Evolutionary conservation across 441 rosid species (phyloP), one percentile per base, ranked within the genome.

Genomic region (Erodium moschatum): DNA sequence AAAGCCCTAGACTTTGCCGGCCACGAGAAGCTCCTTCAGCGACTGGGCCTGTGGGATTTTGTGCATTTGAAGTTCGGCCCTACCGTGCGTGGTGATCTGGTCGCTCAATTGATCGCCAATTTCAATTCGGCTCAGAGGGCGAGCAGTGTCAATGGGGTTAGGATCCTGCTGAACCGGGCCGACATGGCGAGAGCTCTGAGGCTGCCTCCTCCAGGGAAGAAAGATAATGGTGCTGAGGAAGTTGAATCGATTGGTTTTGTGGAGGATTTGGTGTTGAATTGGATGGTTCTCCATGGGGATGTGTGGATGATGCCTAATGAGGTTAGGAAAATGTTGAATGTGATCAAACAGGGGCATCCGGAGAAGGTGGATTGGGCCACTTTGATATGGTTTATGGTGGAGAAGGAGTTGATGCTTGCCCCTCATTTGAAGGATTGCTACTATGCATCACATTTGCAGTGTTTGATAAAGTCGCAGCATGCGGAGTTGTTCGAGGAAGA

Each of bases 371-470:
- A 88, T 73, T 93, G 95, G 92, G 77, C 93, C 13, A 80, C 80
- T 16, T 65, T 89, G 85, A 64, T 93, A 38, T 93, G 98, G 98
- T 74, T 71, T 67, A 93, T 93, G 97, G 85, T 89, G 31, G 96
- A 91, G 84, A 87, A 86, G 77, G 98, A 93, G 79, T 69, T 92
- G 69, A 69, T 70, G 67, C 78, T 78, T 0, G 76, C 73, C 5
- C 79, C 90, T 1, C 67, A 72, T 0, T 73, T 91, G 20, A 82
- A 73, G n/a, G 76, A 87, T 67, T 91, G 98, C 71, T 89, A 89
- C 67, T 93, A 91, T 60, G 96, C 96, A 0, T 87, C 97, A 1
- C 96, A 93, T 78, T 70, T 93, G 79, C 97, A 93, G 81, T 75
- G 78, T 67, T 67, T 87, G 88, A 92, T 88, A 8, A 85, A 82